Evolutionary conservation across 148 eudicot species (phyloP), one percentile per base, ranked within the genome.

Genomic region (Rheum nobile): DNA sequence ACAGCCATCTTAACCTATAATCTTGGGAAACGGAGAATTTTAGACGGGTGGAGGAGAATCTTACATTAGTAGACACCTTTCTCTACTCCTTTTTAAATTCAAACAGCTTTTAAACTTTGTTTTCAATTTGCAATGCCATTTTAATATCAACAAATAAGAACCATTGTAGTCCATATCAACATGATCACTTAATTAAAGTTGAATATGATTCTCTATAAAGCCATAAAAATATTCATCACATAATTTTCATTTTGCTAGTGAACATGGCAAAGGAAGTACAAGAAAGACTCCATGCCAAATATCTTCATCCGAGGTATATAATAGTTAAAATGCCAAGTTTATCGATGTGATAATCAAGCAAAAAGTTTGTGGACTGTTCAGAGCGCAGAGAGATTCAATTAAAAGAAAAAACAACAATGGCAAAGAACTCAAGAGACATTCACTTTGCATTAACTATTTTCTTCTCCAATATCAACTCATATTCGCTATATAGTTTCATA

Each of bases 1-100:
- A 78, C 75, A 61, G 77, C 79, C 81, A 78, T 90, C 78, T 87
- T 74, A 84, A 67, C 71, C 79, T 38, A 76, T 26, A 52, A 67
- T 21, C 22, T 28, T n/a, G 21, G 24, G 42, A 31, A 31, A 32
- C 22, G n/a, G 31, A 17, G 63, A 16, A 12, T 32, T 46, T 61
- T 0, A 28, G 44, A 19, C 0, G 28, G 24, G 57, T 50, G 24
- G 4, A 35, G 4, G 37, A 35, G 37, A 35, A 17, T 34, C 41
- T 39, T 19, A 74, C 14, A 43, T 38, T n/a, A 41, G 28, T 32
- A 5, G 39, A 63, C 34, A 63, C 29, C 69, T 24, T 41, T 35
- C 43, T 35, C 37, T 35, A 35, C 37, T 35, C 37, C 37, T 34
- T 68, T 32, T 38, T 68, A 4, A 6, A 5, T 26, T n/a, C 19